Evolutionary conservation across 148 eudicot species (phyloP).

Genomic region (Pharnaceum exiguum): DNA sequence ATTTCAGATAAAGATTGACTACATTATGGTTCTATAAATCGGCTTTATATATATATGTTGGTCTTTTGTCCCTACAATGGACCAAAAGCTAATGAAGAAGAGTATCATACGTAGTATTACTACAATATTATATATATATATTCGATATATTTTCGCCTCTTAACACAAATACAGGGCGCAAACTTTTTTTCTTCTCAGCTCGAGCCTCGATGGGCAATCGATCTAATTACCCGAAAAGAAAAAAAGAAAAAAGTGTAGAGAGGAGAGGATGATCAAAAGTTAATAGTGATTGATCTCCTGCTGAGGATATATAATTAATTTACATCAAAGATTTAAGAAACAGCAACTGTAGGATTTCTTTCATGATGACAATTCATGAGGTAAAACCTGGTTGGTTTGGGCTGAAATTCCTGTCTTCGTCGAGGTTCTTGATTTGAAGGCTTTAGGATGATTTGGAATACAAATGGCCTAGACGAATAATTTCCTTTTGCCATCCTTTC

Average conservation of each 20-base stretch:
- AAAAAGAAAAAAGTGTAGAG: background rate
- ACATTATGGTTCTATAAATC: too few relatives aligned
- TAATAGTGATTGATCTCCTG: background rate
- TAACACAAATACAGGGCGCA: background rate
- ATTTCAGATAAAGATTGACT: too few relatives aligned
- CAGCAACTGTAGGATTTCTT: background rate
- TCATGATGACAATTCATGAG: constrained; percentile 11
- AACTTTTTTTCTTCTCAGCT: background rate
- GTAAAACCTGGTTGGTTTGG: constrained; percentile 22
- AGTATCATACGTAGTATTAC: too few relatives aligned
- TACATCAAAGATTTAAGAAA: background rate
- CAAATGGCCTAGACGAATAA: background rate
- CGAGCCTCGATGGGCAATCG: constrained; percentile 1
- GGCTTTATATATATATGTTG: too few relatives aligned
- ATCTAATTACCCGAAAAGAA: background rate
- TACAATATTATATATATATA: too few relatives aligned
- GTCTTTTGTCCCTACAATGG: too few relatives aligned
- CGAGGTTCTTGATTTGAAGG: constrained; percentile 11
- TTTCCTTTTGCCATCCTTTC: background rate
- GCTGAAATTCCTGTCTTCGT: constrained; percentile 14
- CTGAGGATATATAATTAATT: too few relatives aligned
- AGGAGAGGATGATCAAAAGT: background rate
- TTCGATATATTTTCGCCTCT: too few relatives aligned
- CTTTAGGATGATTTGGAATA: background rate
- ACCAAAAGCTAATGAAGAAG: too few relatives aligned